Percentiles rank a stretch among this genome's conserved stretches.
Evolutionary conservation across 352 stramenopile genomes (phyloP).

Genomic region (Pythium monospermum): DNA sequence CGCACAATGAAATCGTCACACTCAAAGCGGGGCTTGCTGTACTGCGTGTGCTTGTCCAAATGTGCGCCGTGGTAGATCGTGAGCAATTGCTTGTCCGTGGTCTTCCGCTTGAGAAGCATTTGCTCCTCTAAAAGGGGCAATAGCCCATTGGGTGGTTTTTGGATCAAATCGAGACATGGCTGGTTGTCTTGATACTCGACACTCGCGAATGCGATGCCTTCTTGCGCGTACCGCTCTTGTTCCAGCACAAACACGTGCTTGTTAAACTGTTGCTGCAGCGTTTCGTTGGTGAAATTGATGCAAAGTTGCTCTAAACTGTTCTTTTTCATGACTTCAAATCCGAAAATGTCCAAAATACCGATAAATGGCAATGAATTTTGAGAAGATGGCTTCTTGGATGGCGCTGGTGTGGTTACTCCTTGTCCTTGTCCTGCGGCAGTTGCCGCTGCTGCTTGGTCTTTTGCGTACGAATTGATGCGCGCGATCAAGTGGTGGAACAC

Average conservation of each 20-base stretch:
- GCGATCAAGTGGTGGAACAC: slow-evolving; percentile 95
- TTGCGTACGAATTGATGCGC: slow-evolving; percentile 86
- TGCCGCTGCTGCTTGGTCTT: neutral
- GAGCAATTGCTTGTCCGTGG: slow-evolving; percentile 64
- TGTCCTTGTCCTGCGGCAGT: no score
- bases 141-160: slow-evolving; percentile 67
- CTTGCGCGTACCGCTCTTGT: slow-evolving; percentile 66
- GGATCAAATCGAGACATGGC: slow-evolving; percentile 74
- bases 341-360: slow-evolving; percentile 85
- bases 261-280: slow-evolving; percentile 87
- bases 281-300: slow-evolving; percentile 89
- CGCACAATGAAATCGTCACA: slow-evolving; percentile 75
- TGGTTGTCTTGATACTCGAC: slow-evolving; percentile 82
- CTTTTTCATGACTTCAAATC: slow-evolving; percentile 81
- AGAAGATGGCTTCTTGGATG: slow-evolving; percentile 6
- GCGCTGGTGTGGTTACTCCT: no score
- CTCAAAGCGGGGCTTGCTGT: slow-evolving; percentile 58
- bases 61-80: slow-evolving; percentile 74
- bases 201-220: slow-evolving; percentile 71
- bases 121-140: slow-evolving; percentile 83
- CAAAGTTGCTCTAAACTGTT: slow-evolving; percentile 90
- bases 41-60: slow-evolving; percentile 53
- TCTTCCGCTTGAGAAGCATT: slow-evolving; percentile 77
- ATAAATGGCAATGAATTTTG: slow-evolving; percentile 49
- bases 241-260: slow-evolving; percentile 91